Evolutionary conservation across 192 early-diverging fungal genomes (phyloP).

Genomic region (Lobosporangium transversale): DNA sequence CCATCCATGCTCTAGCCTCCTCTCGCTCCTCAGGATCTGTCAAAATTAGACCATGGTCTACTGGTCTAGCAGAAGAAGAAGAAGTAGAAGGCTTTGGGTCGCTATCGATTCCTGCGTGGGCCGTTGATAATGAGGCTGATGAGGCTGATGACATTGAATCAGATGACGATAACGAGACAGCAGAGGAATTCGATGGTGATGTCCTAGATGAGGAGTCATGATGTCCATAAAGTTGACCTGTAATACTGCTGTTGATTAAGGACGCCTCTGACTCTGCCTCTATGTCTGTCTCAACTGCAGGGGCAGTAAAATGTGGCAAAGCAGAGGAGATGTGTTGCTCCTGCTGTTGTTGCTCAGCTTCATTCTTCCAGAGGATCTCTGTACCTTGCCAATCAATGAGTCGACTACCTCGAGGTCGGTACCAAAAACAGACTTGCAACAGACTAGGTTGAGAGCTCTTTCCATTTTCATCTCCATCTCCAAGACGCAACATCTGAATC

Average conservation of each 20-base stretch:
- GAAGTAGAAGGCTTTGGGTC: no score
- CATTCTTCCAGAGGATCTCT: slow-evolving; percentile 17
- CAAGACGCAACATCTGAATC: slow-evolving; percentile 58
- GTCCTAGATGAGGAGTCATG: background rate
- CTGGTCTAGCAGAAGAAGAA: background rate
- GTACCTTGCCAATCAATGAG: slow-evolving; percentile 29
- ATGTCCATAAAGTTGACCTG: background rate
- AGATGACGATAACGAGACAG: slow-evolving; percentile 19
- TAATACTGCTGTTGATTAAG: background rate
- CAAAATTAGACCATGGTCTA: slow-evolving; percentile 34
- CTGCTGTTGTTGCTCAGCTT: background rate
- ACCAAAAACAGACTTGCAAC: slow-evolving; percentile 82
- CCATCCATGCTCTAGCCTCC: slow-evolving; percentile 47
- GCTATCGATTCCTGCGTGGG: background rate
- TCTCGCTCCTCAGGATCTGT: slow-evolving; percentile 25
- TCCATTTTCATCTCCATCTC: slow-evolving; percentile 14
- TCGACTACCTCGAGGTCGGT: slow-evolving; percentile 58
- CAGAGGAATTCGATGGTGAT: slow-evolving; percentile 20
- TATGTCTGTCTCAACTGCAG: no score
- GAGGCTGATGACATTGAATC: slow-evolving; percentile 18
- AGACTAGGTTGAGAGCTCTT: slow-evolving; percentile 50
- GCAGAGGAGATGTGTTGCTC: background rate
- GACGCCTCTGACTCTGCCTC: no score
- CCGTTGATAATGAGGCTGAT: slow-evolving; percentile 1
- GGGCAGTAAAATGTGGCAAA: no score